Evolutionary conservation across 352 stramenopile species (phyloP), one percentile per base, ranked within the genome.

Genomic region (Thraustotheca clavata): DNA sequence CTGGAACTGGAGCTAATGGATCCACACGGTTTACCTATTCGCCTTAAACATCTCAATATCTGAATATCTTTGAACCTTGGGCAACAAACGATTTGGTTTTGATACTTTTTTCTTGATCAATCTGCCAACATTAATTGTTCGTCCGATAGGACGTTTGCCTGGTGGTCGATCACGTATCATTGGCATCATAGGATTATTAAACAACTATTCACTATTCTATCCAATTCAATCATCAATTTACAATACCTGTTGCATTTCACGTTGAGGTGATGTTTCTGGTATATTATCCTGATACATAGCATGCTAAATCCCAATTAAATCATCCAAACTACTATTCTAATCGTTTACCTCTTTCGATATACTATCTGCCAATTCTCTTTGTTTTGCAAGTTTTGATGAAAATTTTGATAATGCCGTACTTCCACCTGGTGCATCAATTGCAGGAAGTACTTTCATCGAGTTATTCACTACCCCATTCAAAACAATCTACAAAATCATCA

Each of bases 61-160:
- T 1, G 9, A 16, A n/a, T 16, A 20, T 71, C 84, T 84, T 67
- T 88, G 85, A 11, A 90, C 79, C 50, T 74, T 87, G 7, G 83
- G 83, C 22, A 91, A 73, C 4, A 91, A 60, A 0, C 83, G 80
- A 33, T 71, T 71, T 59, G 75, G 71, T 9, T 76, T 62, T 1
- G 73, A 71, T 12, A 79, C 86, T 68, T 89, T 89, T 50, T 81
- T 77, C 14, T 83, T 83, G 60, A 85, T 70, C 18, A 86, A 20
- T 11, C 35, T 16, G 14, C 57, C 57, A 5, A 43, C 40, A 34
- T 65, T 55, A 11, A 65, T 22, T 9, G 47, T 39, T 14, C 57
- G 57, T 4, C 57, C 57, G 11, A 65, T 43, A 0, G 57, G 57
- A n/a, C 57, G 57, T 20, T 43, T 26, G 27, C 57, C 57, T 54